phyloP scores from a whole-genome alignment of 257 asterid genomes.

The Nicotiana otophora region DNA sequence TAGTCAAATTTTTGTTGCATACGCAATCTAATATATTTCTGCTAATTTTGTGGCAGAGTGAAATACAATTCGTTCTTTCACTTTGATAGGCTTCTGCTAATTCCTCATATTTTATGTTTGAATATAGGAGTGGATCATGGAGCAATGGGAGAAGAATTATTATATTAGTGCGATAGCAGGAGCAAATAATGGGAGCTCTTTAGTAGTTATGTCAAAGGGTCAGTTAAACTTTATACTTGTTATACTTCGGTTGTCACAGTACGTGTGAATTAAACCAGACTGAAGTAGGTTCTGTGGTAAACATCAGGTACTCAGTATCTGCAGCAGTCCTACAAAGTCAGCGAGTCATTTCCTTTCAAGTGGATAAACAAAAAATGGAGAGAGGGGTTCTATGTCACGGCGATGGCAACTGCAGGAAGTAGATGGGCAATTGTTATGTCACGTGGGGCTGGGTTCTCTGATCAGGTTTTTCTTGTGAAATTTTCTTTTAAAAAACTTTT shows the following conservation, averaged over 20 bases:
- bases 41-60: background rate
- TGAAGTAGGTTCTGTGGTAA: background rate
- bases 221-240: conserved; percentile 8
- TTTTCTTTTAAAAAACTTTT: background rate
- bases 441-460: conserved; percentile 60
- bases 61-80: background rate
- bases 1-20: background rate
- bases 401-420: conserved; percentile 65
- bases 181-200: conserved; percentile 55
- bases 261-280: background rate
- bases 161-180: conserved; percentile 63
- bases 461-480: conserved; percentile 37
- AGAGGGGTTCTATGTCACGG: conserved; percentile 59
- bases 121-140: conserved; percentile 62
- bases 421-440: conserved; percentile 71
- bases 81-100: background rate
- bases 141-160: conserved; percentile 60
- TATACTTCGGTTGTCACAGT: background rate
- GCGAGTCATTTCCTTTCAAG: conserved; percentile 69
- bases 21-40: background rate
- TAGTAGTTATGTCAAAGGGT: conserved; percentile 70
- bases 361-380: conserved; percentile 75
- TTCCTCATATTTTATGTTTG: background rate
- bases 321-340: conserved; percentile 70
- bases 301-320: conserved; percentile 48